Evolutionary conservation across 2,329 filamentous ascomycete genomes (phyloP), one percentile per base, ranked within the genome.

Genomic region (Keithomyces neogunnii): DNA sequence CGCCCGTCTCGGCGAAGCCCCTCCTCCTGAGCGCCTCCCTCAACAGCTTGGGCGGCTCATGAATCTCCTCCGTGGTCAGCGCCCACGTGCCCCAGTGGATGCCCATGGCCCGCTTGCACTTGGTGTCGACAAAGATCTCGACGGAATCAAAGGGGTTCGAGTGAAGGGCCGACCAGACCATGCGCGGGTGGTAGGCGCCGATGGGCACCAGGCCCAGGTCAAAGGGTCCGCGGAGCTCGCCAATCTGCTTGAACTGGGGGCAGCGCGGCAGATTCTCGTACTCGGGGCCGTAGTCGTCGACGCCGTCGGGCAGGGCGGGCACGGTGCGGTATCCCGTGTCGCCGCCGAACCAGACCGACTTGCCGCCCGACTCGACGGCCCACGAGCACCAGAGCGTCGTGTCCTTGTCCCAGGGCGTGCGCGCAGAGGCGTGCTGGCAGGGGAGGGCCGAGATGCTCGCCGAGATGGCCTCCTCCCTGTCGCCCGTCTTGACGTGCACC

Each of bases 81-180:
- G 88, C 84, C 89, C 91, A 96, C 0, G 87, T 85, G 2, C 90
- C 91, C 90, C 91, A 96, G 64, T 96, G 92, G 59, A 96, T 96
- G 2, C 82, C 91, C 71, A 96, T 76, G 28, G 90, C 91, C 19
- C 72, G 74, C 60, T 80, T 75, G 72, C 91, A 96, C 58, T 78
- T 78, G 1, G 89, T 95, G 60, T 96, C 91, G 5, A 75, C 68
- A 67, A 96, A 96, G 59, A 97, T 96, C 61, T 93, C 89, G 38
- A 96, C 90, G 0, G 85, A 81, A 64, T 97, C 92, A 58, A 82
- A 84, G 0, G 92, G 92, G 64, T 95, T 88, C 6, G 88, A 86
- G 66, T 97, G 92, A 77, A 95, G 84, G 26, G 82, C 73, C 45
- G 84, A 89, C 74, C 93, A 91, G 55, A 93, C 66, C 51, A 66